Base-by-base conservation (phyloP, 139 green algal species). In the Chlamydomonas sphaeroides region DNA sequence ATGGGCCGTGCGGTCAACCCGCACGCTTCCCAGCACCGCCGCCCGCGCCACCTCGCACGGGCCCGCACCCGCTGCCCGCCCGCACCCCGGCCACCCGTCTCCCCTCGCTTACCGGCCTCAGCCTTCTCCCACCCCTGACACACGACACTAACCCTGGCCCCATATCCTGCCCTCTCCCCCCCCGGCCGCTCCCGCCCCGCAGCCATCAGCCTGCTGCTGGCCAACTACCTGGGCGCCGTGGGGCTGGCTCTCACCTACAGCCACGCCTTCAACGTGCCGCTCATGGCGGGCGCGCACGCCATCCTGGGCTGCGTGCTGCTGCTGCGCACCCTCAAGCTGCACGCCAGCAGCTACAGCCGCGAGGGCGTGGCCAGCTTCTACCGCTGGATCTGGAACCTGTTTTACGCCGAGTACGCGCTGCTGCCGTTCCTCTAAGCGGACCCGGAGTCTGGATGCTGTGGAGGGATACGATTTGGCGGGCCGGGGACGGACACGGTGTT, bases 341-440 rank as follows among this genome's bases (percentile, higher is more conserved):
- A 96, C n/a, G 48, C 67, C 0, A 74, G 65, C 36, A 69, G 79
- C 23, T 98, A 97, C 90, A 93, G 78, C 28, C 82, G 91, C 74
- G 68, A 87, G 21, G 93, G 86, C 17, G 95, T 99, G 36, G 41
- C 86, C 23, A 81, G 53, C 53, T 99, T 94, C 87, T 98, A 98
- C 86, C 79, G 86, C 21, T 94, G 91, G 90, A 96, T 99, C 78
- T 99, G 97, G 97, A 97, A 97, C 78, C 88, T 99, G 25, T 99
- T 99, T 81, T 99, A 99, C 79, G 82, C 88, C 21, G 97, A 99
- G 87, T 99, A 99, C 73, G 75, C 62, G 33, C 42, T 82, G 75
- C 75, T 82, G 75, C 75, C 75, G 25, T 82, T 82, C 59, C 35
- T 82, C 62, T 82, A 59, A 30, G 45, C 45, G 45, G 45, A n/a